Percentiles rank a stretch among this genome's conserved stretches.
Evolutionary conservation across 2,329 filamentous ascomycete species (phyloP).

Genomic region (Aspergillus sp.): DNA sequence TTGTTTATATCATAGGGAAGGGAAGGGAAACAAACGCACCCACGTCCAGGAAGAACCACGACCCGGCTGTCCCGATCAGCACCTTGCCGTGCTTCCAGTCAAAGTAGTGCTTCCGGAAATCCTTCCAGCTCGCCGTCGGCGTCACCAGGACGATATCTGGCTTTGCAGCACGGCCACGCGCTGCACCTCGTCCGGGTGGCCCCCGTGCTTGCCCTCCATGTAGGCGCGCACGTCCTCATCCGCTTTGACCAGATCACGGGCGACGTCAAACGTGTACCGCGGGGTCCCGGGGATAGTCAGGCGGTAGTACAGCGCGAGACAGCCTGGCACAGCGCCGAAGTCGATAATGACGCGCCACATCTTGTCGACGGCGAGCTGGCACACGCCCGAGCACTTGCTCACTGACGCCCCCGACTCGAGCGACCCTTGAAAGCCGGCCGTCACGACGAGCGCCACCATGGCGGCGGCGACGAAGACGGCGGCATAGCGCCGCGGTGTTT

Average conservation of each 20-base stretch:
- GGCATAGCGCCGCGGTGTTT: conserved; percentile 81
- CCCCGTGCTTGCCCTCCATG: conserved; percentile 63
- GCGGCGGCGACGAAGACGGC: conserved; percentile 76
- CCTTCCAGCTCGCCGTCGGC: conserved; percentile 68
- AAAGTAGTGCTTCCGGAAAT: conserved; percentile 70
- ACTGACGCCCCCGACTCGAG: conserved; percentile 54
- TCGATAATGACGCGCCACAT: conserved; percentile 84
- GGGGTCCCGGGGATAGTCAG: conserved; percentile 86
- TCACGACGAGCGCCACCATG: conserved; percentile 73
- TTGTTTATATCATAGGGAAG: conserved; percentile 31
- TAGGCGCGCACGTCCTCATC: conserved; percentile 74
- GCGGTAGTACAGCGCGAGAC: conserved; percentile 80
- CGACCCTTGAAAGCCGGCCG: conserved; percentile 67
- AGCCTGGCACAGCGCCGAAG: conserved; percentile 76
- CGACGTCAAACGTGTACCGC: conserved; percentile 82
- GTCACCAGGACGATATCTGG: conserved; percentile 48
- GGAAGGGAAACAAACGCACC: conserved; percentile 33
- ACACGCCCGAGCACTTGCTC: conserved; percentile 60
- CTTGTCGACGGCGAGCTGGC: conserved; percentile 73
- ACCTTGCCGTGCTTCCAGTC: conserved; percentile 71
- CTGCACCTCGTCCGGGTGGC: conserved; percentile 64
- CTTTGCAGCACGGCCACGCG: conserved; percentile 59
- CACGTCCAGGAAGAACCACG: conserved; percentile 78
- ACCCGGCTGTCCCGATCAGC: conserved; percentile 75
- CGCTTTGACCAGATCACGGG: conserved; percentile 71